Conservation (phyloP, 1,139 yeast species). For the Spencermartinsiella ligniputridi region DNA sequence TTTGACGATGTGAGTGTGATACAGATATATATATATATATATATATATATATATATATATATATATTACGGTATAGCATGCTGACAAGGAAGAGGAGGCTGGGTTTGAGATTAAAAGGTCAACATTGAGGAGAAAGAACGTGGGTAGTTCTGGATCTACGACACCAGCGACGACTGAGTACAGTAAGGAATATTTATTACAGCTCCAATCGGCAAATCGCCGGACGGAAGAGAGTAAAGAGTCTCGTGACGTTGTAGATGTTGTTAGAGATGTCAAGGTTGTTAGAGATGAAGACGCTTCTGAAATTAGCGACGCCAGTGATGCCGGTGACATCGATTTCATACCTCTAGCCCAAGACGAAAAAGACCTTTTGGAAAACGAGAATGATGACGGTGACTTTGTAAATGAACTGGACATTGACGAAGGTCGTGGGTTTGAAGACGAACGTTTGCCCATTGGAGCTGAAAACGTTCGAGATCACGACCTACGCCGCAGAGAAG, state of each 20-base stretch:
- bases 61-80: conserved; percentile 1
- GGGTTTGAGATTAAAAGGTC: conserved; percentile 2
- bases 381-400: conserved; percentile 22
- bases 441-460: conserved; percentile 37
- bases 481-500: conserved; percentile 30
- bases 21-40: too few species aligned
- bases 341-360: conserved; percentile 4
- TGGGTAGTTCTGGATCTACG: neutral
- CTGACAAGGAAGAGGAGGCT: neutral
- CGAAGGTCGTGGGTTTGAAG: conserved; percentile 36
- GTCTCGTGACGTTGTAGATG: too few species aligned
- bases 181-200: neutral
- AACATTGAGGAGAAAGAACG: neutral
- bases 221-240: neutral
- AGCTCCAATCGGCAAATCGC: conserved; percentile 2
- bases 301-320: neutral
- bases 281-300: neutral
- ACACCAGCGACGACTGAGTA: conserved; percentile 1
- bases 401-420: conserved; percentile 29
- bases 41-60: too few species aligned
- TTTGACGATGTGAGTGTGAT: neutral
- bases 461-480: conserved; percentile 26
- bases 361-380: conserved; percentile 26
- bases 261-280: neutral
- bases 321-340: neutral